Conservation (phyloP, 2,329 filamentous ascomycete species). For the Cladophialophora chaetospira region DNA sequence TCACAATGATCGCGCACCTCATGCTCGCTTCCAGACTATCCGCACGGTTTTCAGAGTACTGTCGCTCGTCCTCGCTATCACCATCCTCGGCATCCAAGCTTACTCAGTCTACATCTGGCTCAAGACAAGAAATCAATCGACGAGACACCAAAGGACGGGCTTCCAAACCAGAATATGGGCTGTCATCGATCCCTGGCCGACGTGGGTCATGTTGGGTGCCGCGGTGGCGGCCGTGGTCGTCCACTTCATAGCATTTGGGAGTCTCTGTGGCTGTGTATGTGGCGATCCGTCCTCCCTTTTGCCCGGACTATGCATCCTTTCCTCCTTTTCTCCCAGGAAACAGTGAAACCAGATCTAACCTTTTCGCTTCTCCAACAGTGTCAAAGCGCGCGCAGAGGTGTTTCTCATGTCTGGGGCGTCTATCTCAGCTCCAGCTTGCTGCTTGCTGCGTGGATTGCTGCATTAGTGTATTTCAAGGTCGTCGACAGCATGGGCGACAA, state of each 20-base stretch:
- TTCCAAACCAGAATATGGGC: slow-evolving; percentile 12
- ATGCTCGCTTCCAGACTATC: background rate
- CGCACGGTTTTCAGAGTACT: slow-evolving; percentile 3
- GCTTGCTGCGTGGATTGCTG: slow-evolving; percentile 2
- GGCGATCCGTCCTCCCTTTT: background rate
- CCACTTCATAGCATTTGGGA: slow-evolving; percentile 6
- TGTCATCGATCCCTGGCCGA: slow-evolving; percentile 9
- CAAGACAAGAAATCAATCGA: slow-evolving; percentile 1
- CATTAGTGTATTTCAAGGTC: background rate
- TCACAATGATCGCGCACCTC: background rate
- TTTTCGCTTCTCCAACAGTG: background rate
- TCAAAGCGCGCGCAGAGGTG: background rate
- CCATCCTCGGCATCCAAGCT: slow-evolving; percentile 7
- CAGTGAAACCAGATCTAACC: background rate
- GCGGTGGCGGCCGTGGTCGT: background rate
- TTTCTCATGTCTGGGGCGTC: background rate
- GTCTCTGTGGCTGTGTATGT: slow-evolving; percentile 14
- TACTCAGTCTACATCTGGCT: slow-evolving; percentile 14
- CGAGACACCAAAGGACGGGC: background rate
- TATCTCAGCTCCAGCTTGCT: slow-evolving; percentile 3
- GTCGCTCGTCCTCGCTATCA: slow-evolving; percentile 8
- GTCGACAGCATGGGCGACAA: slow-evolving; percentile 3
- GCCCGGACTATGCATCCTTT: background rate
- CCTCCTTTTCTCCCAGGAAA: background rate
- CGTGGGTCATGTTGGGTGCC: slow-evolving; percentile 3